Evolutionary conservation across 495 filamentous ascomycete species (phyloP).

Genomic region (Penicillium malachiteum): DNA sequence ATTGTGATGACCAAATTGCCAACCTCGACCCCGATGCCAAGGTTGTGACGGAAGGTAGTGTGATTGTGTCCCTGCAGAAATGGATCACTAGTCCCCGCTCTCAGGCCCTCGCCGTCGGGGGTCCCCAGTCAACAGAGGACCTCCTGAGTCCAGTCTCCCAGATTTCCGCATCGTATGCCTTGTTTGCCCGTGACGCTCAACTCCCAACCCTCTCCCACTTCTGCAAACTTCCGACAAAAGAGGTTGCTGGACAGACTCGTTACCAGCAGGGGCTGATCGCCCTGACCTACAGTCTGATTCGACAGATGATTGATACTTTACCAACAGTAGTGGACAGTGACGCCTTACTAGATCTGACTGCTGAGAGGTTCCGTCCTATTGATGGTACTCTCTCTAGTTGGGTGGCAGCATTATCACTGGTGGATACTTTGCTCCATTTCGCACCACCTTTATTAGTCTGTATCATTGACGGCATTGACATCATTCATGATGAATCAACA

Average conservation of each 20-base stretch:
- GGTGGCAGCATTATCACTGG: slow-evolving; percentile 40
- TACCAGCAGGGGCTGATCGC: slow-evolving; percentile 41
- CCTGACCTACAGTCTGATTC: slow-evolving; percentile 48
- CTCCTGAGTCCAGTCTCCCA: slow-evolving; percentile 34
- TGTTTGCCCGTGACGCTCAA: slow-evolving; percentile 31
- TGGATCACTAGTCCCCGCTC: slow-evolving; percentile 39
- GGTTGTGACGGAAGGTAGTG: slow-evolving; percentile 32
- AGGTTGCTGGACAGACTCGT: slow-evolving; percentile 24
- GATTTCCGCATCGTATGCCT: slow-evolving; percentile 40
- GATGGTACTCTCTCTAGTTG: slow-evolving; percentile 40
- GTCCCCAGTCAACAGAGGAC: slow-evolving; percentile 23
- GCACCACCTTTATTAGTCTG: slow-evolving; percentile 45
- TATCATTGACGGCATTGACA: slow-evolving; percentile 44
- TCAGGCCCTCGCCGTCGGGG: slow-evolving; percentile 41
- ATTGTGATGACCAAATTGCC: slow-evolving; percentile 38
- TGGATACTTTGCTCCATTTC: slow-evolving; percentile 41
- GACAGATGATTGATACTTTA: slow-evolving; percentile 46
- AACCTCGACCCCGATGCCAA: slow-evolving; percentile 33
- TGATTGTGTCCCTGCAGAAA: slow-evolving; percentile 36
- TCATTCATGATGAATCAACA: slow-evolving; percentile 38
- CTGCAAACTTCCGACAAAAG: slow-evolving; percentile 32
- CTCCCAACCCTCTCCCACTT: slow-evolving; percentile 48
- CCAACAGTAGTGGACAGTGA: slow-evolving; percentile 44
- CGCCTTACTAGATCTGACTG: slow-evolving; percentile 35
- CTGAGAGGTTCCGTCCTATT: slow-evolving; percentile 39